Percentiles rank a stretch among this genome's conserved stretches.
Conservation (phyloP, 441 rosid genomes). For the Eutrema salsugineum region DNA sequence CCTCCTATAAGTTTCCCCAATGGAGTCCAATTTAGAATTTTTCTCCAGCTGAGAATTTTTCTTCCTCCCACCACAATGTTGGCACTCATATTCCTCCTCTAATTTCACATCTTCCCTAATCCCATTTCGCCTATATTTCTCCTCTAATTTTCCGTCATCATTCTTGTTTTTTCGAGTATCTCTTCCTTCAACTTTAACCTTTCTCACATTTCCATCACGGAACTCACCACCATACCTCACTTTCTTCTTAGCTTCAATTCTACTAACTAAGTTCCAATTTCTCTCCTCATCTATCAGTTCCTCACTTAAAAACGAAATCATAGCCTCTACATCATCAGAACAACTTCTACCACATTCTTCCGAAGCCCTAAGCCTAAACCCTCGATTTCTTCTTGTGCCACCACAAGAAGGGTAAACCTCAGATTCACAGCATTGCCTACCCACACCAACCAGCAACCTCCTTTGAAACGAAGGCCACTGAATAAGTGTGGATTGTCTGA, state of each 20-base stretch:
- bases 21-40: slow-evolving; percentile 14
- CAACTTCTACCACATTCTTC: slow-evolving; percentile 38
- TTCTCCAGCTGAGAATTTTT: slow-evolving; percentile 7
- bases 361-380: slow-evolving; percentile 33
- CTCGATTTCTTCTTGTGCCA: slow-evolving; percentile 40
- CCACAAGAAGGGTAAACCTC: slow-evolving; percentile 44
- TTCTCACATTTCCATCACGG: slow-evolving; percentile 26
- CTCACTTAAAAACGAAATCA: slow-evolving; percentile 79
- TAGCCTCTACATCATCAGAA: slow-evolving; percentile 56
- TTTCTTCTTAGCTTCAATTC: slow-evolving; percentile 39
- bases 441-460: slow-evolving; percentile 48
- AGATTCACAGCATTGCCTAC: slow-evolving; percentile 31
- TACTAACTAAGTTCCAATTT: slow-evolving; percentile 33
- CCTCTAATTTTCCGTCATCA: not conserved
- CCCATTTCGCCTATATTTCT: no score
- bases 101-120: not conserved
- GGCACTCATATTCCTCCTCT: slow-evolving; percentile 21
- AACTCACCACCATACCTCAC: slow-evolving; percentile 29
- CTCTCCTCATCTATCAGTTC: slow-evolving; percentile 47
- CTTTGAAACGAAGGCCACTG: slow-evolving; percentile 58
- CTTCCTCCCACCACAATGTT: slow-evolving; percentile 14
- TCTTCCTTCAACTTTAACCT: slow-evolving; percentile 18
- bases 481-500: slow-evolving; percentile 72
- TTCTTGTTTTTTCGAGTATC: not conserved
- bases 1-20: slow-evolving; percentile 15